Evolutionary conservation across 345 rosid species (phyloP), one percentile per base, ranked within the genome.

Genomic region (Hibiscus trionum): DNA sequence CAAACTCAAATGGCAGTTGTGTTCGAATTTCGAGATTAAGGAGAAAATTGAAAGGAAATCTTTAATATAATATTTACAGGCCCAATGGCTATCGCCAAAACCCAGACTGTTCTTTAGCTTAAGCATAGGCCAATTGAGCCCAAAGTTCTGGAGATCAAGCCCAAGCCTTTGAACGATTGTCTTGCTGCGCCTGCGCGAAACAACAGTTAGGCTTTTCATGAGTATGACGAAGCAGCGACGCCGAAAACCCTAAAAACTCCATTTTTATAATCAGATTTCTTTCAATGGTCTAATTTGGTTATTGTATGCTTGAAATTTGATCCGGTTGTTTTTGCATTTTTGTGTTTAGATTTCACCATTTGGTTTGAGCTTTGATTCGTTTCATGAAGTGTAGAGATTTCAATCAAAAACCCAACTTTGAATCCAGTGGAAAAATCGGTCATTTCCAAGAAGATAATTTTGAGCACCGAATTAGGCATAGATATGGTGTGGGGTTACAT

Each of bases 401-500:
- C 68, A 24, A 61, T 69, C 50, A 61, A 70, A 50, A 31, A 46
- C 65, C 69, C 61, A 59, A 17, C 26, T 70, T 75, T 59, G 70
- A 65, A 39, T 67, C 72, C 63, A 19, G 4, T 44, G 19, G 4
- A 63, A 65, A 68, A 62, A 29, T 68, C 14, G 71, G 46, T 75
- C 62, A 46, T 74, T 11, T 64, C 57, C 58, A 49, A 24, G 27
- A 46, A 56, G 46, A 60, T 31, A 29, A 8, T 63, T 55, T 61
- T 47, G 72, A n/a, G 46, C 26, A 37, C 35, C 39, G 39, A 50
- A 66, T 26, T 75, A 53, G 75, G 62, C 59, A 72, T 55, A 68
- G 77, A 39, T 56, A 83, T 88, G 87, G 87, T 72, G 33, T 72
- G 82, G 86, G 79, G 83, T 74, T 82, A 74, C 82, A 69, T 81